A percentile compares a stretch with the other conserved stretches of the same genome.
Evolutionary conservation across 768 basidiomycete genomes (phyloP).

Genomic region (Pisolithus microcarpus): DNA sequence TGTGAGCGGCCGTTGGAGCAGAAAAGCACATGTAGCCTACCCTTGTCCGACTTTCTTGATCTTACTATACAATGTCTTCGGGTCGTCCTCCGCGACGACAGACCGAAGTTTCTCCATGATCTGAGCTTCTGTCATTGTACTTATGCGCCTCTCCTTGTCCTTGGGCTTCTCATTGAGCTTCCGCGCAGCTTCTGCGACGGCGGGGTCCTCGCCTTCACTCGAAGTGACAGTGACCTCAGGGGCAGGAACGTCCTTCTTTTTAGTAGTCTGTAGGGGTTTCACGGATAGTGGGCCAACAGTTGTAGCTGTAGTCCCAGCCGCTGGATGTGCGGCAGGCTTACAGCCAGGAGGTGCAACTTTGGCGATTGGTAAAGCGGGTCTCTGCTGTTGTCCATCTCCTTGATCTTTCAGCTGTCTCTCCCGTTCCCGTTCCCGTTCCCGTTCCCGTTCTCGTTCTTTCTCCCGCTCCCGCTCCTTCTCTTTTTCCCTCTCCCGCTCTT

Average conservation of each 20-base stretch:
- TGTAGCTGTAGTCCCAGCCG: slow-evolving; percentile 41
- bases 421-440: too few species aligned
- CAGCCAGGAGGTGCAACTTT: slow-evolving; percentile 38
- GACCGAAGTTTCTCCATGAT: slow-evolving; percentile 95
- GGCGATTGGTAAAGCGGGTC: slow-evolving; percentile 36
- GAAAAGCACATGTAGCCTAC: slow-evolving; percentile 41
- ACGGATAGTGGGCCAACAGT: slow-evolving; percentile 53
- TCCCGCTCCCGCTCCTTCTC: slow-evolving; percentile 31
- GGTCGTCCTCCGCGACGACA: slow-evolving; percentile 83
- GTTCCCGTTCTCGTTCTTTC: slow-evolving; percentile 27
- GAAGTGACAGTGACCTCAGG: slow-evolving; percentile 48
- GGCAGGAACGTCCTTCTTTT: slow-evolving; percentile 41
- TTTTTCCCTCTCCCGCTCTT: slow-evolving; percentile 32
- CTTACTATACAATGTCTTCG: slow-evolving; percentile 85
- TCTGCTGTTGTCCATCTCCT: slow-evolving; percentile 29
- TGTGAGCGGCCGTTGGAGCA: slow-evolving; percentile 1
- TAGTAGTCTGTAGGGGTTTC: slow-evolving; percentile 67
- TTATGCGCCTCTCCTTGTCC: slow-evolving; percentile 77
- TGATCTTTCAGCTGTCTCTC: slow-evolving; percentile 18
- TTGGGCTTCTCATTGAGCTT: slow-evolving; percentile 49
- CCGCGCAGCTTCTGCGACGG: slow-evolving; percentile 63
- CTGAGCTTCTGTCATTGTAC: slow-evolving; percentile 94
- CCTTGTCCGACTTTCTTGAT: slow-evolving; percentile 99
- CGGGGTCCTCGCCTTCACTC: slow-evolving; percentile 36
- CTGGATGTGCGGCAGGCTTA: slow-evolving; percentile 39